These are phyloP conservation scores for Ogataea populi-albae DNA, from an alignment of 805 yeast genomes.

Conservation along the genomic window DNA sequence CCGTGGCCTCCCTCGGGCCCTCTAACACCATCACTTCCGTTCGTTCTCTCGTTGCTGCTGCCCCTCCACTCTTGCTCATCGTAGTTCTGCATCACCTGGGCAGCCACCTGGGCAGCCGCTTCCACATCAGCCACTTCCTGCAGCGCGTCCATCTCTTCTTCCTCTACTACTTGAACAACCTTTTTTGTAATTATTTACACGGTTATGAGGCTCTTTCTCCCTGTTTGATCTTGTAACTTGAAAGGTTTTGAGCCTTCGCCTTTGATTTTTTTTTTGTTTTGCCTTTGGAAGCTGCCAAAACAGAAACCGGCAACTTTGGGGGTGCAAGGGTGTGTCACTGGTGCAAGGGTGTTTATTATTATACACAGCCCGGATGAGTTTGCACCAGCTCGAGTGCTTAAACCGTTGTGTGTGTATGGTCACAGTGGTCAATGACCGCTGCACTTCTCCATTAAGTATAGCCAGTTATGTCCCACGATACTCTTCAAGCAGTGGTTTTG, in stretches of 20 bases:
- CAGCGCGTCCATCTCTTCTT: conserved; percentile 16
- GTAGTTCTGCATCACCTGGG: conserved; percentile 21
- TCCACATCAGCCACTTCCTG: conserved; percentile 20
- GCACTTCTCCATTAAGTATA: neutral
- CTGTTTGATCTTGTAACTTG: too few species aligned
- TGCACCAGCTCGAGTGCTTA: neutral
- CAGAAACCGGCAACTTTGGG: too few species aligned
- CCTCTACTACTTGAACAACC: neutral
- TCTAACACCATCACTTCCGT: too few species aligned
- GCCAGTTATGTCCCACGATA: neutral
- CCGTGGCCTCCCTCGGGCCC: too few species aligned
- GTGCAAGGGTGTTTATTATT: too few species aligned
- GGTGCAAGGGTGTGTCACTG: too few species aligned
- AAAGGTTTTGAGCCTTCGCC: too few species aligned
- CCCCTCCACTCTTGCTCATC: conserved; percentile 11
- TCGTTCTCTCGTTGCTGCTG: conserved; percentile 8
- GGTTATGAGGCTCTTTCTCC: too few species aligned
- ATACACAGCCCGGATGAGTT: neutral
- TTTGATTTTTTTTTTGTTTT: too few species aligned
- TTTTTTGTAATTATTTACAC: too few species aligned
- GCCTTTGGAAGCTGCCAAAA: too few species aligned
- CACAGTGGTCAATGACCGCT: conserved; percentile 1
- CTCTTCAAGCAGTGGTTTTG: conserved; percentile 40
- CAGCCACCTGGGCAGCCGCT: conserved; percentile 18
- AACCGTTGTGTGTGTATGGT: neutral